These are phyloP conservation scores for Ammopiptanthus mongolicus DNA, from an alignment of 306 rosid genomes.

Conservation along the genomic window DNA sequence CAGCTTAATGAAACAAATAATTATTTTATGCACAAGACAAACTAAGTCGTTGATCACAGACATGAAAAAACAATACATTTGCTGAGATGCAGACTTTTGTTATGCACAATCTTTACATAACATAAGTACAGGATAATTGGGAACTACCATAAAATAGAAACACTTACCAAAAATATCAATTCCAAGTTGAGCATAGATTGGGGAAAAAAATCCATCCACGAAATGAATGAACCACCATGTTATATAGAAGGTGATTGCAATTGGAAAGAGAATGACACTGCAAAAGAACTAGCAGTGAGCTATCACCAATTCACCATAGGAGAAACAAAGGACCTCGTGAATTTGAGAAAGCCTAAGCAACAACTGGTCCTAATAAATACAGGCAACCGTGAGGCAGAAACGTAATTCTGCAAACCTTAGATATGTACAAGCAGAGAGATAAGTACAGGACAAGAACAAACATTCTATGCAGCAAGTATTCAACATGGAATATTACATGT, in stretches of 20 bases:
- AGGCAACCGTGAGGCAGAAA: background rate
- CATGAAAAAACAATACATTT: too few relatives aligned
- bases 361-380: background rate
- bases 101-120: background rate
- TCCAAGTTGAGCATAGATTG: slow-evolving; percentile 85
- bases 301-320: background rate
- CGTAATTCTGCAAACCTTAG: background rate
- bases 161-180: slow-evolving; percentile 76
- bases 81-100: background rate
- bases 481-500: background rate
- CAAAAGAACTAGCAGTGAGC: slow-evolving; percentile 39
- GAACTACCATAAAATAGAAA: background rate
- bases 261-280: slow-evolving; percentile 87
- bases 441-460: background rate
- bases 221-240: slow-evolving; percentile 98
- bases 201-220: slow-evolving; percentile 88
- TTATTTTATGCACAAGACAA: background rate
- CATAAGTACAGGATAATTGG: background rate
- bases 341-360: background rate
- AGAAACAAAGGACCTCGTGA: background rate
- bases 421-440: background rate
- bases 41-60: background rate
- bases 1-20: background rate
- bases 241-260: slow-evolving; percentile 85
- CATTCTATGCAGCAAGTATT: background rate